phyloP scores from a whole-genome alignment of 495 filamentous ascomycete species.

The Ascodesmis nigricans region DNA sequence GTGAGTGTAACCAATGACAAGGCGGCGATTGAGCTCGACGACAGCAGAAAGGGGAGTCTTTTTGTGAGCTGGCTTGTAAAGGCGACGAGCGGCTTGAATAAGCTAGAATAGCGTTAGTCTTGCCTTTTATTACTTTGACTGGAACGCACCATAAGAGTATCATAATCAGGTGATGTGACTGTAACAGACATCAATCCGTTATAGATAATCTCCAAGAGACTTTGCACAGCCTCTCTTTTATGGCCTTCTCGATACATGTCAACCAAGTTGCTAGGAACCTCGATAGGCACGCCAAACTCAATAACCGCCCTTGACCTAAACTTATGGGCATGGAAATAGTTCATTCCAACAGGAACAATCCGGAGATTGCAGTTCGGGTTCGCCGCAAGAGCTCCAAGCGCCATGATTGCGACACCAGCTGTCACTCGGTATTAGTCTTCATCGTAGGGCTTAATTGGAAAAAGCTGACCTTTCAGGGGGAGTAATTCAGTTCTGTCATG shows the following conservation, averaged over 20 bases:
- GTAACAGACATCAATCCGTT: conserved; percentile 71
- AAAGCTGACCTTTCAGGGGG: conserved; percentile 53
- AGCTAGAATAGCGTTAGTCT: conserved; percentile 29
- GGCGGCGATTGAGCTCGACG: conserved; percentile 82
- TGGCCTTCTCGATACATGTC: conserved; percentile 65
- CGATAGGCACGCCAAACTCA: conserved; percentile 77
- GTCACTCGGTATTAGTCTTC: conserved; percentile 10
- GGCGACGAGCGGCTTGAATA: conserved; percentile 78
- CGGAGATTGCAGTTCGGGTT: conserved; percentile 77
- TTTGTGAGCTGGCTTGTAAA: conserved; percentile 87
- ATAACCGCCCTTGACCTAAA: conserved; percentile 92
- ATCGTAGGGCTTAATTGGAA: conserved; percentile 1
- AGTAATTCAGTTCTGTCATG: conserved; percentile 87
- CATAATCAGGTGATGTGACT: conserved; percentile 82
- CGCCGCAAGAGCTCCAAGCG: conserved; percentile 72
- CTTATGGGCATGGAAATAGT: conserved; percentile 98
- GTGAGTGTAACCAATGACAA: conserved; percentile 76
- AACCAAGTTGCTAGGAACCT: conserved; percentile 60
- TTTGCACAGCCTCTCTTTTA: conserved; percentile 60
- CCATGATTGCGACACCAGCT: conserved; percentile 95
- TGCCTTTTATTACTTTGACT: neutral
- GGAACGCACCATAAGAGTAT: conserved; percentile 67
- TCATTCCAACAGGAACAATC: conserved; percentile 99
- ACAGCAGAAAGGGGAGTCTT: conserved; percentile 80
- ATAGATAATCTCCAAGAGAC: conserved; percentile 67